Evolutionary conservation across 2,329 filamentous ascomycete species (phyloP), one percentile per base, ranked within the genome.

Genomic region (Calonectria henricotiae): DNA sequence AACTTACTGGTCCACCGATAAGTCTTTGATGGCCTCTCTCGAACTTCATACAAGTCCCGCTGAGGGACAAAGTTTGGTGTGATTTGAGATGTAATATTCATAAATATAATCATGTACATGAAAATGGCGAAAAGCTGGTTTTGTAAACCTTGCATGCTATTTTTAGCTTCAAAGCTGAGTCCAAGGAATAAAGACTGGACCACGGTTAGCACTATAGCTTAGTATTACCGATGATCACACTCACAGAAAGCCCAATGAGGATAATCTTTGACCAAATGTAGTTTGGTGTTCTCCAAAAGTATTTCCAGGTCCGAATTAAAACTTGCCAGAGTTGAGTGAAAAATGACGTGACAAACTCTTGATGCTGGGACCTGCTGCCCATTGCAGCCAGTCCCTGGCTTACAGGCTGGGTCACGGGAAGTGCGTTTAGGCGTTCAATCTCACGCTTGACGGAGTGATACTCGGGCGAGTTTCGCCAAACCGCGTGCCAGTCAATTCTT

Each of bases 41-140:
- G 90, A 5, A 89, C 89, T 80, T 93, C 91, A 77, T 93, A 93
- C 0, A 93, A 82, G 0, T 88, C 85, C 37, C 91, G 89, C 75
- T 93, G 91, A 0, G 89, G 88, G 54, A 93, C 87, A 74, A 93
- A 93, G 74, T 91, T 89, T 4, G 91, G 91, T 90, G 93, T 92
- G n/a, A 90, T 89, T 71, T 91, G 89, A 70, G 91, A 87, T 5
- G 87, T 86, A 39, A 91, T 58, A 25, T 73, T 77, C 58, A 88
- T 88, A 77, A 93, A 93, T 77, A 93, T 89, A n/a, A 89, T 92
- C 71, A 89, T 82, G 55, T 91, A 82, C 89, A 93, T 91, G 80
- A 93, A 93, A 54, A 92, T 89, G 65, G 86, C 85, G 77, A 92
- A 93, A 75, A 93, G 86, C 55, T 92, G 89, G 78, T 92, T 92